Percentiles rank a stretch among this genome's conserved stretches.
Evolutionary conservation across 2,329 filamentous ascomycete species (phyloP).

Genomic region (Beauveria scarabaeidicola): DNA sequence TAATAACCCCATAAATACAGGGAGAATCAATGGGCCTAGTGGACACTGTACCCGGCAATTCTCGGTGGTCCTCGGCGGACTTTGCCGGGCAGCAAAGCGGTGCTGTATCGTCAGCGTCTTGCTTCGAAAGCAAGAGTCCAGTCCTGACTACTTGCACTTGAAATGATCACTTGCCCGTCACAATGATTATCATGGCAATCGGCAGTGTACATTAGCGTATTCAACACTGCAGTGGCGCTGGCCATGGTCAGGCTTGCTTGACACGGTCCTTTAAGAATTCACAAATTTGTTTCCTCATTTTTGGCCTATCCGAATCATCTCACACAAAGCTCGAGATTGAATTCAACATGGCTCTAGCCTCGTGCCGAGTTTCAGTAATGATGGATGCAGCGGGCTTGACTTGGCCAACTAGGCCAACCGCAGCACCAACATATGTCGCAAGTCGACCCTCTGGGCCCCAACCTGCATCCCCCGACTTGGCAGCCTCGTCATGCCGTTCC

Average conservation of each 20-base stretch:
- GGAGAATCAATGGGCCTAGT: not conserved
- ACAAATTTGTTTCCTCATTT: too few relatives aligned
- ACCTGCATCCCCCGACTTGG: slow-evolving; percentile 31
- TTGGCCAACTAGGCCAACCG: slow-evolving; percentile 33
- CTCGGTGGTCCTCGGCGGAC: not conserved
- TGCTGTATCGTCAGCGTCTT: not conserved
- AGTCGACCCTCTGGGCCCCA: slow-evolving; percentile 40
- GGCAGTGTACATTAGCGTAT: not conserved
- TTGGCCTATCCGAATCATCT: not conserved
- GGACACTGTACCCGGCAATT: not conserved
- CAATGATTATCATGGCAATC: slow-evolving; percentile 11
- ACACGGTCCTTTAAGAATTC: too few relatives aligned
- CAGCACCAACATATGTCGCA: slow-evolving; percentile 42
- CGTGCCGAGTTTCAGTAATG: slow-evolving; percentile 17
- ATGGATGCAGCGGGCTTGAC: slow-evolving; percentile 32
- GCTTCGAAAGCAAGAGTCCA: too few relatives aligned
- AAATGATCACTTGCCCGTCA: not conserved
- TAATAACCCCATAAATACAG: too few relatives aligned
- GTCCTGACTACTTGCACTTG: too few relatives aligned
- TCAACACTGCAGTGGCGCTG: not conserved
- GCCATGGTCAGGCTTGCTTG: not conserved
- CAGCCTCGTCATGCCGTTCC: slow-evolving; percentile 30
- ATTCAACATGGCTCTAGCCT: not conserved
- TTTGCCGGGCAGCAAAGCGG: not conserved
- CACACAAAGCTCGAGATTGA: not conserved